Evolutionary conservation across 345 rosid species (phyloP), one percentile per base, ranked within the genome.

Genomic region (Brassica juncea): DNA sequence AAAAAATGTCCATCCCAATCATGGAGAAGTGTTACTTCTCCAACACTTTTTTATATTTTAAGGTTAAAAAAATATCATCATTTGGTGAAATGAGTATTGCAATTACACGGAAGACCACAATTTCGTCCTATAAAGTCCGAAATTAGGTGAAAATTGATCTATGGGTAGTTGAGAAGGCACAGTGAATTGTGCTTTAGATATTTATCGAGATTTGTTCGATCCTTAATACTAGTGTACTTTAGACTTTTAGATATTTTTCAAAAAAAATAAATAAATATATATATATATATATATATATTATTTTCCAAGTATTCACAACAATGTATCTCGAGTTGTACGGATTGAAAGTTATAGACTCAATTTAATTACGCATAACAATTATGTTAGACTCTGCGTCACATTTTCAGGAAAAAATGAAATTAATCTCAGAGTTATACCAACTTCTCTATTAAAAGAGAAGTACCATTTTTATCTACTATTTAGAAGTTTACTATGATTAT

Each of bases 161-260:
- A 59, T 58, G 49, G 42, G 77, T 73, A 59, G 82, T 72, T 79
- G 82, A 79, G 42, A 72, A 59, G 21, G 55, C 73, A 73, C 82
- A 73, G 64, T 67, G 7, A 73, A 73, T 23, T 66, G 23, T 31
- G 5, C 54, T 79, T 79, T 73, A 32, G 44, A 72, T 73, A 0
- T 23, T 58, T 68, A 39, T 63, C 31, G 21, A 72, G 49, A 72
- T 73, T 72, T 78, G 52, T 44, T 72, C 31, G 23, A 68, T 59
- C 63, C n/a, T 68, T 37, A 37, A 37, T 65, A 61, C 34, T 28
- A 60, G 16, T 70, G 31, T 59, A 5, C 0, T 75, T 57, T 57
- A 57, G 30, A 12, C 30, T 21, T 57, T 57, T 8, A 21, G 62
- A 5, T 57, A 21, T 19, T 8, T 14, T 1, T 16, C 9, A 6